phyloP scores from a whole-genome alignment of 2,329 filamentous ascomycete genomes.

The Chaetomium sp. region DNA sequence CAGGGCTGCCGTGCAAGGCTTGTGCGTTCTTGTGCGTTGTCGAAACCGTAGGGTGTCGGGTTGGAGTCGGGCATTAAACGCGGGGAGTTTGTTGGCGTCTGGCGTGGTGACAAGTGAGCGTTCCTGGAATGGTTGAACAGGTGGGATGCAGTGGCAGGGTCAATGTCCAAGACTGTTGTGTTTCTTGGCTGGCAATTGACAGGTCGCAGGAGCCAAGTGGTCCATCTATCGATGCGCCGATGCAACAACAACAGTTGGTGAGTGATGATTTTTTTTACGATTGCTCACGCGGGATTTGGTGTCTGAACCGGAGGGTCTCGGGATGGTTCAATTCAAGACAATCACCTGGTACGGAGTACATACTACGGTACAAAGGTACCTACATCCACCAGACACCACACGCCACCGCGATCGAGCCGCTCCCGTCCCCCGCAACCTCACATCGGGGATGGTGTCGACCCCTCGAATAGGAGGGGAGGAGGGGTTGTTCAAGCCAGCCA shows the following conservation, averaged over 20 bases:
- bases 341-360: constrained; percentile 11
- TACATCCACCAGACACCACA: background rate
- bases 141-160: constrained; percentile 27
- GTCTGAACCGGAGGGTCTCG: background rate
- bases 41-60: constrained; percentile 31
- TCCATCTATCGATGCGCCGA: background rate
- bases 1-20: constrained; percentile 31
- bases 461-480: background rate
- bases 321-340: background rate
- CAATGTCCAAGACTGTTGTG: background rate
- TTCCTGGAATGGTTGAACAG: constrained; percentile 21
- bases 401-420: background rate
- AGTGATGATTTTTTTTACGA: background rate
- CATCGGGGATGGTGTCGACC: background rate
- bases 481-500: constrained; percentile 12
- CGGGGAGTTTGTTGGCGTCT: constrained; percentile 32
- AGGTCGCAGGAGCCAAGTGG: constrained; percentile 8
- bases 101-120: constrained; percentile 27
- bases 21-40: constrained; percentile 34
- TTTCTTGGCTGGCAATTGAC: constrained; percentile 22
- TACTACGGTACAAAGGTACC: background rate
- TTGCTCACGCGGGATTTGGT: constrained; percentile 20
- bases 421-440: constrained; percentile 1
- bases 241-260: background rate
- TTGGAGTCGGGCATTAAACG: constrained; percentile 38